A percentile compares a stretch with the other conserved stretches of the same genome.
Conservation (phyloP, 192 early-diverging fungal species). For the Geosiphon pyriformis region DNA sequence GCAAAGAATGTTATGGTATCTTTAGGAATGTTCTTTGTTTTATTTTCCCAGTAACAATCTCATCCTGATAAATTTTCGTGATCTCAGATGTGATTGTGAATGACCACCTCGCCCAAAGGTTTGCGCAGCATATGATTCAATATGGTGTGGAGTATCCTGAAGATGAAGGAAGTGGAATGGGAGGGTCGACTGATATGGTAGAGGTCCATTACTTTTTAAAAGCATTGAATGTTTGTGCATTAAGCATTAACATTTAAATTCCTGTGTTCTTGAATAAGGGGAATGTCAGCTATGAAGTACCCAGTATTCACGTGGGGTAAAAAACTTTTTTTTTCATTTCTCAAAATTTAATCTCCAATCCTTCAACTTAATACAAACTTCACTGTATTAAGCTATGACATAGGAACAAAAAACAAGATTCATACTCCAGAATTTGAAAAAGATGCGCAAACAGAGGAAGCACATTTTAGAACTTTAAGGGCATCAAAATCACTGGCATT, state of each 20-base stretch:
- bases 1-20: slow-evolving; percentile 52
- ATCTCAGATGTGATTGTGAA: slow-evolving; percentile 1
- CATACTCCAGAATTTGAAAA: slow-evolving; percentile 64
- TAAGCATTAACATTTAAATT: not conserved
- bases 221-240: too few relatives aligned
- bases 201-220: not conserved
- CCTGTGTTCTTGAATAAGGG: slow-evolving; percentile 34
- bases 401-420: slow-evolving; percentile 48
- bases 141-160: slow-evolving; percentile 26
- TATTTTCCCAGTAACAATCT: slow-evolving; percentile 24
- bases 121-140: slow-evolving; percentile 37
- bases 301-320: slow-evolving; percentile 39
- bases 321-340: not conserved
- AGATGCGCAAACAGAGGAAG: slow-evolving; percentile 48
- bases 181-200: slow-evolving; percentile 54
- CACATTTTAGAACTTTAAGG: slow-evolving; percentile 50
- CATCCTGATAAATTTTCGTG: slow-evolving; percentile 6
- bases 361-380: slow-evolving; percentile 27
- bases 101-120: slow-evolving; percentile 17
- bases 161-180: slow-evolving; percentile 25
- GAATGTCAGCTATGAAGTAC: slow-evolving; percentile 59
- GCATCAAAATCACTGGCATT: slow-evolving; percentile 50
- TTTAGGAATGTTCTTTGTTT: not conserved
- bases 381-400: slow-evolving; percentile 25
- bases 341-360: not conserved